Evolutionary conservation across 2,329 filamentous ascomycete species (phyloP).

Genomic region (Diaporthe batatas): DNA sequence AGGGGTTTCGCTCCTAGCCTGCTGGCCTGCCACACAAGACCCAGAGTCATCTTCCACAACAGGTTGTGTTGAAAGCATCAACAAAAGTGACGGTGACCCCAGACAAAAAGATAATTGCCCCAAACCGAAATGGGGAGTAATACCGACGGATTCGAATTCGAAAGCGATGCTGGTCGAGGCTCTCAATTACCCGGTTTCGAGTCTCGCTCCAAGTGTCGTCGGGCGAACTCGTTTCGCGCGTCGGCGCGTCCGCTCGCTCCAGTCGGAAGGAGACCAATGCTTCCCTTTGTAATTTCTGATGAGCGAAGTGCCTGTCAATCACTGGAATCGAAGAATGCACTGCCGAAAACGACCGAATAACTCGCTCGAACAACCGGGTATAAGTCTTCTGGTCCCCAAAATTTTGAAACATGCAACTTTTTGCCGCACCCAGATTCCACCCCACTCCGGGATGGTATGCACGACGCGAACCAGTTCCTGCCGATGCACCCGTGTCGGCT

Average conservation of each 20-base stretch:
- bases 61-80: background rate
- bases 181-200: background rate
- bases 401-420: slow-evolving; percentile 38
- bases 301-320: slow-evolving; percentile 2
- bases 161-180: slow-evolving; percentile 10
- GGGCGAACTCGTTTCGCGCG: slow-evolving; percentile 6
- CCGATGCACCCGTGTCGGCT: slow-evolving; percentile 38
- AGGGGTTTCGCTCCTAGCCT: background rate
- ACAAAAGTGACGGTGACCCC: slow-evolving; percentile 17
- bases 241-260: slow-evolving; percentile 2
- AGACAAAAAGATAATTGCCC: background rate
- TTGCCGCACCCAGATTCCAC: slow-evolving; percentile 33
- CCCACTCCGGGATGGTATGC: slow-evolving; percentile 39
- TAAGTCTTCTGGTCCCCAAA: slow-evolving; percentile 37
- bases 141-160: slow-evolving; percentile 23
- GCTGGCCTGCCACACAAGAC: background rate
- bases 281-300: background rate
- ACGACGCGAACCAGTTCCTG: slow-evolving; percentile 35
- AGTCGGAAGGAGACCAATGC: slow-evolving; percentile 3
- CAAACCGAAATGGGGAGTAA: background rate
- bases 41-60: background rate
- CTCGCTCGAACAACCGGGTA: slow-evolving; percentile 41
- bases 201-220: slow-evolving; percentile 4
- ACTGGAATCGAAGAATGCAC: slow-evolving; percentile 28
- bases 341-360: slow-evolving; percentile 36